A percentile compares a stretch with the other conserved stretches of the same genome.
These are phyloP conservation scores for Ilyonectria robusta DNA, from an alignment of 2,329 filamentous ascomycete species.

Conservation along the genomic window DNA sequence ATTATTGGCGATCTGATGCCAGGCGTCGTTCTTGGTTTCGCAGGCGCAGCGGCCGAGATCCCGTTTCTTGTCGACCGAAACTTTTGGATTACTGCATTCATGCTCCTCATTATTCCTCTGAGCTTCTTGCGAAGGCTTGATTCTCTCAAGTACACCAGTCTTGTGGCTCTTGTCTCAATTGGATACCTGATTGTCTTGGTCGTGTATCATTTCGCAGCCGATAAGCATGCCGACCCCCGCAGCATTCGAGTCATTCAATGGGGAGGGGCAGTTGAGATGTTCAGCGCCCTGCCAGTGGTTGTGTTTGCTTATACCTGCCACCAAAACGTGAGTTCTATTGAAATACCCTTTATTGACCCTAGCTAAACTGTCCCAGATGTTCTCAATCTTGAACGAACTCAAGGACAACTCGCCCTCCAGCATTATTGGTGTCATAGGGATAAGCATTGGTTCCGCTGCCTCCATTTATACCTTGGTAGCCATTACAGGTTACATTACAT, in stretches of 20 bases:
- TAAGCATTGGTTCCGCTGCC: conserved; percentile 91
- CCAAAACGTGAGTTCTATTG: conserved; percentile 79
- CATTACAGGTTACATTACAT: conserved; percentile 95
- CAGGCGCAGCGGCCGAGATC: conserved; percentile 70
- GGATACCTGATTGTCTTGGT: conserved; percentile 94
- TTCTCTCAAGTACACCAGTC: conserved; percentile 96
- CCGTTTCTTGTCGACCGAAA: conserved; percentile 89
- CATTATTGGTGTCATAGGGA: conserved; percentile 82
- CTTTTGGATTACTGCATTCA: conserved; percentile 98
- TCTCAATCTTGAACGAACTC: conserved; percentile 97
- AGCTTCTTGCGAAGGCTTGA: conserved; percentile 93
- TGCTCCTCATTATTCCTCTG: conserved; percentile 95
- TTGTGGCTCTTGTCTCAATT: conserved; percentile 92
- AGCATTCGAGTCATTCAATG: conserved; percentile 83
- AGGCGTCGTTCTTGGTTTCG: conserved; percentile 88
- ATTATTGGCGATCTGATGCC: conserved; percentile 99
- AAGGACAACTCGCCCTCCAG: conserved; percentile 82
- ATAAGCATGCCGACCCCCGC: conserved; percentile 81
- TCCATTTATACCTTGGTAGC: conserved; percentile 91
- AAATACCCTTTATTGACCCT: neutral
- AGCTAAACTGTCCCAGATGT: conserved; percentile 77
- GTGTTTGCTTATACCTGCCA: conserved; percentile 99
- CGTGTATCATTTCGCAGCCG: conserved; percentile 90
- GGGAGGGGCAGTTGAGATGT: conserved; percentile 81
- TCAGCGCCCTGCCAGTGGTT: conserved; percentile 93